A percentile compares a stretch with the other conserved stretches of the same genome.
Evolutionary conservation across 2,329 filamentous ascomycete genomes (phyloP).

Genomic region (Arachnomyces sp.): DNA sequence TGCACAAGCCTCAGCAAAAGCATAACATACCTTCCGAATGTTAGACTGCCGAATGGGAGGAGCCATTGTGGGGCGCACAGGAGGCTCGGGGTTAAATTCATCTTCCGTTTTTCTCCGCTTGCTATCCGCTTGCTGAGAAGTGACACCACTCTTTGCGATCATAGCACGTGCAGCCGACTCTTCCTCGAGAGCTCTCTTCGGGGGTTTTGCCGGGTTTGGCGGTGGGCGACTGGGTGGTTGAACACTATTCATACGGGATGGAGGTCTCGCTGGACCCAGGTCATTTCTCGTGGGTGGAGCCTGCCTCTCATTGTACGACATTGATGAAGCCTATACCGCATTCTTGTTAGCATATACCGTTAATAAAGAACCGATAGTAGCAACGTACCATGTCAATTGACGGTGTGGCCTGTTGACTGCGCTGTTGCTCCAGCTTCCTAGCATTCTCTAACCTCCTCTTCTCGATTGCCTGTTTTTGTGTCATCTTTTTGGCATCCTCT

Average conservation of each 20-base stretch:
- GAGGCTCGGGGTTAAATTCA: slow-evolving; percentile 54
- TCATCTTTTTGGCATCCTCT: slow-evolving; percentile 58
- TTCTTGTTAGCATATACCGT: slow-evolving; percentile 7
- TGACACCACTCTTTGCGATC: slow-evolving; percentile 32
- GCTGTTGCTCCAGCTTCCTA: slow-evolving; percentile 38
- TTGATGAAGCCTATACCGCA: slow-evolving; percentile 16
- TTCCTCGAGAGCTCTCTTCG: slow-evolving; percentile 65
- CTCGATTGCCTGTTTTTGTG: slow-evolving; percentile 53
- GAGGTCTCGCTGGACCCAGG: slow-evolving; percentile 42
- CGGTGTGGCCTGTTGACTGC: slow-evolving; percentile 29
- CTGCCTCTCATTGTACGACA: slow-evolving; percentile 24
- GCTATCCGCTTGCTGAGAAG: slow-evolving; percentile 60
- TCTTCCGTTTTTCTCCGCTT: slow-evolving; percentile 75
- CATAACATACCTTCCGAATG: slow-evolving; percentile 55
- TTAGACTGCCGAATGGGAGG: slow-evolving; percentile 78
- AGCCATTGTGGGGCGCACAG: slow-evolving; percentile 62
- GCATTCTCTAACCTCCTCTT: slow-evolving; percentile 42
- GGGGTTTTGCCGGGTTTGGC: slow-evolving; percentile 59
- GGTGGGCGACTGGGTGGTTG: slow-evolving; percentile 54
- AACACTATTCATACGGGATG: slow-evolving; percentile 37
- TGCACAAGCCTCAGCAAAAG: not conserved
- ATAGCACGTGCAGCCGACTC: slow-evolving; percentile 42
- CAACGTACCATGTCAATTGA: slow-evolving; percentile 29
- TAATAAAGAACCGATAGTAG: not conserved
- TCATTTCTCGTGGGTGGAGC: slow-evolving; percentile 35